Base-by-base conservation (phyloP, 108 stramenopile species). In the Bacterosira constricta region DNA sequence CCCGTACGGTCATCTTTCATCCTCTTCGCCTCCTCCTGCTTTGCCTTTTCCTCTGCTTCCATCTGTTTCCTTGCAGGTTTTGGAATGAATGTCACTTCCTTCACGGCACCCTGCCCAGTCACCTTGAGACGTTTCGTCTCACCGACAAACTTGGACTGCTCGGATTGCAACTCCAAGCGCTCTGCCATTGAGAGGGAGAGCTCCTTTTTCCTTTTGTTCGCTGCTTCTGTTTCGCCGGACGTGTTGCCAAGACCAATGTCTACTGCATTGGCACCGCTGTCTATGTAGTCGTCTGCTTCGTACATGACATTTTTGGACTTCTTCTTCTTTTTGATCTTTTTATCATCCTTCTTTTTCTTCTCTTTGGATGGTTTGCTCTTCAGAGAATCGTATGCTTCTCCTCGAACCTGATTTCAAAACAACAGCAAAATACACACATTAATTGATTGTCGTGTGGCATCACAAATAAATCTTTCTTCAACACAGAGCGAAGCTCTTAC, bases 41-140 rank as follows among this genome's bases (percentile, higher is more conserved):
- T 66, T 30, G 45, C 49, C n/a, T 53, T 69, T 60, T 79, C 49
- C 45, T 52, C 47, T 17, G 61, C 57, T 38, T 77, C 76, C 31
- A 45, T 60, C 58, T 91, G 83, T 74, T 84, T 81, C 50, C 56
- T 62, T 6, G 83, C 51, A 66, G 86, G 83, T 56, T 86, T 88
- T 1, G 93, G 93, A 63, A 91, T 62, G 30, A 77, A 94, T 0
- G 88, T 80, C 4, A 90, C 84, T 70, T 94, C 89, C 64, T 89
- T 86, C 29, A 84, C 71, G 34, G 84, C 83, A n/a, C 90, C 90
- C 52, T 90, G 82, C 21, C 81, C 75, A 17, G 61, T 64, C 4
- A 84, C 66, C 45, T 75, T 73, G 29, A 73, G 44, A 35, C 81
- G 63, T 9, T 73, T 79, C 23, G 88, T 83, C 11, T 82, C 77